These are phyloP conservation scores for Penicillium soppii DNA, from an alignment of 495 filamentous ascomycete species.

Conservation along the genomic window DNA sequence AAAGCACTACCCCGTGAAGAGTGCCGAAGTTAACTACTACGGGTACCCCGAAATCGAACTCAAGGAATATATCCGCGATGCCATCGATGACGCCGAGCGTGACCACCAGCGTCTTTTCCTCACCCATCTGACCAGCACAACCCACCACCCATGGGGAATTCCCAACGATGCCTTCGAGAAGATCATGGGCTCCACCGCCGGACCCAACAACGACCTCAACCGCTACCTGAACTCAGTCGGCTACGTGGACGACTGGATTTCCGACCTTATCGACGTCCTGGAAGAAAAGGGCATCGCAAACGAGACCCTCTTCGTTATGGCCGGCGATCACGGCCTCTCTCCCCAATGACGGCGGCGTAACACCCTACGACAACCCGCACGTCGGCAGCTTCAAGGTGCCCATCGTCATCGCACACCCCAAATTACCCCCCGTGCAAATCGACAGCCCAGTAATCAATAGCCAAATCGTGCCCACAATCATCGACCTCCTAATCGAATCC, in stretches of 20 bases:
- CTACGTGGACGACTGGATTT: conserved; percentile 40
- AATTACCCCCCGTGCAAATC: conserved; percentile 42
- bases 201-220: conserved; percentile 33
- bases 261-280: conserved; percentile 34
- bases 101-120: conserved; percentile 47
- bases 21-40: conserved; percentile 49
- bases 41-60: conserved; percentile 48
- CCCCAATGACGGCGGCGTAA: conserved; percentile 42
- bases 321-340: conserved; percentile 48
- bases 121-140: conserved; percentile 49
- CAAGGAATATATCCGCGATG: conserved; percentile 46
- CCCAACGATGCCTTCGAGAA: conserved; percentile 32
- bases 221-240: conserved; percentile 44
- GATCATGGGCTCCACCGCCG: conserved; percentile 17
- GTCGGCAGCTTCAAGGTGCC: conserved; percentile 51
- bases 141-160: conserved; percentile 46
- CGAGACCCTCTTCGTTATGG: conserved; percentile 44
- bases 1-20: conserved; percentile 36
- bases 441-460: conserved; percentile 42
- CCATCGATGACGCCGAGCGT: conserved; percentile 43
- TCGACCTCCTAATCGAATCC: conserved; percentile 49
- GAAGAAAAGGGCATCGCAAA: conserved; percentile 41
- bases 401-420: conserved; percentile 48
- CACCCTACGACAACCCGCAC: conserved; percentile 52
- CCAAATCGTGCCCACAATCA: conserved; percentile 50